Conservation (phyloP, 2,329 filamentous ascomycete species). For the Beauveria sp. region DNA sequence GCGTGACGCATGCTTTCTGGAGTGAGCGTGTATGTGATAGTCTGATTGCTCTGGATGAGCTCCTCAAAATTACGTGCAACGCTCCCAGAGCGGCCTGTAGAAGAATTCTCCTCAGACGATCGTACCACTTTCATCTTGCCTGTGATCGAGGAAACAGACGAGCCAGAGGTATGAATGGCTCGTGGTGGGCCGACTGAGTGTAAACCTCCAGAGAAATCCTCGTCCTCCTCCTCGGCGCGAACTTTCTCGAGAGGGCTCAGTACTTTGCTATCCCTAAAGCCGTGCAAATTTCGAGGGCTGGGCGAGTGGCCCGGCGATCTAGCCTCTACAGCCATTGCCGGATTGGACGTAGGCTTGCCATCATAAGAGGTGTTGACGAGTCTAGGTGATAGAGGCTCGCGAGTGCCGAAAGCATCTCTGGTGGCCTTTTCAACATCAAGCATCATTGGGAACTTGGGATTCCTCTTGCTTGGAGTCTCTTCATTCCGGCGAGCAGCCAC, state of each 20-base stretch:
- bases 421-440: conserved; percentile 9
- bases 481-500: background rate
- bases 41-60: conserved; percentile 74
- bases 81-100: conserved; percentile 41
- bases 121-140: conserved; percentile 46
- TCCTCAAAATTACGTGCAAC: conserved; percentile 67
- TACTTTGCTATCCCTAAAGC: background rate
- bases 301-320: conserved; percentile 1
- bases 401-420: background rate
- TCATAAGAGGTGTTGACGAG: conserved; percentile 10
- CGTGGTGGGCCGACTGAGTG: conserved; percentile 21
- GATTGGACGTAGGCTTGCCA: conserved; percentile 5
- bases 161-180: conserved; percentile 41
- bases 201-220: conserved; percentile 10
- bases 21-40: conserved; percentile 74
- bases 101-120: conserved; percentile 50
- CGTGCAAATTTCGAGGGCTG: background rate
- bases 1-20: conserved; percentile 72
- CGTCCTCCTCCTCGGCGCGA: conserved; percentile 21
- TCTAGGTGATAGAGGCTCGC: conserved; percentile 6
- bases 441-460: background rate
- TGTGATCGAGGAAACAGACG: conserved; percentile 41
- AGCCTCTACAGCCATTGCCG: background rate
- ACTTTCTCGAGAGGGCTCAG: conserved; percentile 2
- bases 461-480: background rate